Percentiles rank a stretch among this genome's conserved stretches.
These are phyloP conservation scores for Pneumocystis canis DNA, from an alignment of 1,139 yeast species.

Conservation along the genomic window DNA sequence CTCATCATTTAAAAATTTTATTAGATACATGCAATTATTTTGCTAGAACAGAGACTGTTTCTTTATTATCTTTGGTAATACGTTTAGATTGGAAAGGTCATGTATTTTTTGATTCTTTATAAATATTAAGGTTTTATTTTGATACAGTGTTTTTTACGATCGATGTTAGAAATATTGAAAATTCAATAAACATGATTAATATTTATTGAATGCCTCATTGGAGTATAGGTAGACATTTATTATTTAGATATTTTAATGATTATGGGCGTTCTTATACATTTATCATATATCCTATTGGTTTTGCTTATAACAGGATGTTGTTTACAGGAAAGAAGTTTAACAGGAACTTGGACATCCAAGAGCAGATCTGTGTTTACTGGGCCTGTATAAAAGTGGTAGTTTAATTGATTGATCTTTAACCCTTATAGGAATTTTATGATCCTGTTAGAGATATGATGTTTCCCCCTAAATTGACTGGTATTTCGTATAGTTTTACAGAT, in stretches of 20 bases:
- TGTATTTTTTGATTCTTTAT: neutral
- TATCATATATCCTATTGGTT: neutral
- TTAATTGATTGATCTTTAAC: neutral
- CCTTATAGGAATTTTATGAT: slow-evolving; percentile 59
- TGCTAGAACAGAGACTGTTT: slow-evolving; percentile 53
- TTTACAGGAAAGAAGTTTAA: neutral
- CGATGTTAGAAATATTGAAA: neutral
- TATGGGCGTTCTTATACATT: neutral
- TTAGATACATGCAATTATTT: slow-evolving; percentile 40
- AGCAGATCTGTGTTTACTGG: slow-evolving; percentile 92
- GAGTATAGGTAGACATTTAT: neutral
- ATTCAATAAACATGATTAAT: neutral
- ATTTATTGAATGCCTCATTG: neutral
- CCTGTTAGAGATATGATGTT: slow-evolving; percentile 86
- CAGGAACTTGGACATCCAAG: slow-evolving; percentile 93
- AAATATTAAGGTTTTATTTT: neutral
- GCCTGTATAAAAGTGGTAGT: slow-evolving; percentile 30
- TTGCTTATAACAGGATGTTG: neutral
- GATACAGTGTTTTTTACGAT: neutral
- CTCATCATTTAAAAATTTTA: slow-evolving; percentile 39
- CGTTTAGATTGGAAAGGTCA: slow-evolving; percentile 30
- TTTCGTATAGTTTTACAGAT: slow-evolving; percentile 76
- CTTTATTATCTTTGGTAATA: slow-evolving; percentile 39
- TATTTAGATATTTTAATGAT: neutral
- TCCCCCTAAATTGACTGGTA: slow-evolving; percentile 92